Conservation (phyloP, 805 yeast genomes). For the Kluyveromyces lactis region DNA sequence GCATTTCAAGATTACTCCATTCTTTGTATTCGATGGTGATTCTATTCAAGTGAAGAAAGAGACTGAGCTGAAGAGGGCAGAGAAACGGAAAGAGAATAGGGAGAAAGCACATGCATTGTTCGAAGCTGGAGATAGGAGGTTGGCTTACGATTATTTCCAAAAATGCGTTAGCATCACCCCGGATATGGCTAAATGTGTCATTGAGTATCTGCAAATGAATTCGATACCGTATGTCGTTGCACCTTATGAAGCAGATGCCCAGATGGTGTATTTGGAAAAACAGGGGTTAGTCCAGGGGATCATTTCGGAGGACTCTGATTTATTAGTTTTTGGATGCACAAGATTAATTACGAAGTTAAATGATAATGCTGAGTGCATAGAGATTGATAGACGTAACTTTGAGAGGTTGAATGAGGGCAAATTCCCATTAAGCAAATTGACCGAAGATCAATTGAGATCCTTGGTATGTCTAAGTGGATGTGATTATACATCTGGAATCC, state of each 20-base stretch:
- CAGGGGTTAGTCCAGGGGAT: slow-evolving; percentile 73
- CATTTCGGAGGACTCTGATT: slow-evolving; percentile 89
- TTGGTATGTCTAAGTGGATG: slow-evolving; percentile 93
- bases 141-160: slow-evolving; percentile 61
- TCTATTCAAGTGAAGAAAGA: slow-evolving; percentile 66
- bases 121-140: slow-evolving; percentile 43
- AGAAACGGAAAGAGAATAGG: slow-evolving; percentile 49
- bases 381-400: slow-evolving; percentile 53
- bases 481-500: slow-evolving; percentile 85
- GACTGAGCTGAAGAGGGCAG: slow-evolving; percentile 60
- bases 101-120: slow-evolving; percentile 45
- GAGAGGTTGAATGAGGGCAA: slow-evolving; percentile 33
- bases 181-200: slow-evolving; percentile 80
- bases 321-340: slow-evolving; percentile 78
- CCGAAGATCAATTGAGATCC: slow-evolving; percentile 52
- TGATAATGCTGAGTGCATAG: slow-evolving; percentile 61
- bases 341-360: slow-evolving; percentile 73
- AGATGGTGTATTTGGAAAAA: slow-evolving; percentile 82
- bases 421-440: slow-evolving; percentile 43
- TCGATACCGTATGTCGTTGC: slow-evolving; percentile 76
- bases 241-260: slow-evolving; percentile 98
- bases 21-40: slow-evolving; percentile 91
- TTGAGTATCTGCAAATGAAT: slow-evolving; percentile 54
- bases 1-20: slow-evolving; percentile 67
- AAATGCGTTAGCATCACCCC: slow-evolving; percentile 85